Percentiles rank a stretch among this genome's conserved stretches.
Conservation (phyloP, 768 basidiomycete species). For the Leccinum fibrillosum region DNA sequence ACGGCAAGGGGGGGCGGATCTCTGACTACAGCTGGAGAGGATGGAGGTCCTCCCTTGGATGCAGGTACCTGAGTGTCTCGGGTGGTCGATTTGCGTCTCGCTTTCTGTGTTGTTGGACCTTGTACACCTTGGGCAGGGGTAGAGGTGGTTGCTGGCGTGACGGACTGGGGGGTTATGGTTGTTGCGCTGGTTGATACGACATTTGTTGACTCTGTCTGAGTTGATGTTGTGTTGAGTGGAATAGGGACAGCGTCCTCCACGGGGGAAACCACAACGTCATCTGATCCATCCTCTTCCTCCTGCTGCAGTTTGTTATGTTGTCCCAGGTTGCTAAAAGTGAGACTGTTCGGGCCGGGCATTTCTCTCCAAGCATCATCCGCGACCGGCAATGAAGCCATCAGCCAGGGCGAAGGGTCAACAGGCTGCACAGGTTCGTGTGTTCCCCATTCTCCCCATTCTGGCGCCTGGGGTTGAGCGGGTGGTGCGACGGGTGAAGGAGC, state of each 20-base stretch:
- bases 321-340: constrained; percentile 56
- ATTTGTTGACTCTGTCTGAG: constrained; percentile 16
- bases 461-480: constrained; percentile 22
- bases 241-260: constrained; percentile 15
- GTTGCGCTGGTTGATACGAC: constrained; percentile 1
- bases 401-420: constrained; percentile 55
- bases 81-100: constrained; percentile 26
- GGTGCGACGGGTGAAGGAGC: constrained; percentile 19
- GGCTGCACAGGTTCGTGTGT: constrained; percentile 19
- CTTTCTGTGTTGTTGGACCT: constrained; percentile 20
- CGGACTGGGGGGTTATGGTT: constrained; percentile 3
- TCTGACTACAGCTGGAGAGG: constrained; percentile 8
- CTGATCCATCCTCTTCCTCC: constrained; percentile 28
- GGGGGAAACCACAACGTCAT: constrained; percentile 17
- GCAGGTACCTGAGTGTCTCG: constrained; percentile 24
- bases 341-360: constrained; percentile 42
- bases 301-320: constrained; percentile 57
- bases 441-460: constrained; percentile 46
- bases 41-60: constrained; percentile 14
- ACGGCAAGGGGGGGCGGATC: constrained; percentile 25
- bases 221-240: constrained; percentile 9
- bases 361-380: constrained; percentile 48
- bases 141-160: constrained; percentile 9
- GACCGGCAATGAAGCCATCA: constrained; percentile 43
- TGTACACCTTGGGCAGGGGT: constrained; percentile 15